Percentiles rank a stretch among this genome's conserved stretches.
These are phyloP conservation scores for Berkeleyomyces rouxiae DNA, from an alignment of 2,329 filamentous ascomycete species.

Conservation along the genomic window DNA sequence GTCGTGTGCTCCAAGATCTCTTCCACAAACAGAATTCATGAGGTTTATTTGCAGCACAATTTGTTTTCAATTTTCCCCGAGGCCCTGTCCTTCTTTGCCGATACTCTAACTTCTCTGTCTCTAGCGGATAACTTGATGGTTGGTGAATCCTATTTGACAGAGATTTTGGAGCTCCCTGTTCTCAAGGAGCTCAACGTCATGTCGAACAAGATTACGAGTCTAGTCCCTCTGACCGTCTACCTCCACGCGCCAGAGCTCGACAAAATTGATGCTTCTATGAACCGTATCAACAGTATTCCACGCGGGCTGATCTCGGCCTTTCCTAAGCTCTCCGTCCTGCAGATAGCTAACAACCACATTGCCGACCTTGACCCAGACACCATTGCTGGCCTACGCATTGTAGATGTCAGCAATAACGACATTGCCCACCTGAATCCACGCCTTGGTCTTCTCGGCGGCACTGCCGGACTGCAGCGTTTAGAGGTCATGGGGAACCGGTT, in stretches of 20 bases:
- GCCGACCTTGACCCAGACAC: conserved; percentile 54
- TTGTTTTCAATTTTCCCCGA: conserved; percentile 52
- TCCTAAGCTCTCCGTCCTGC: conserved; percentile 51
- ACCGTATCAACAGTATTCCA: conserved; percentile 60
- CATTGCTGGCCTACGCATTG: conserved; percentile 55
- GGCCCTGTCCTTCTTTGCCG: conserved; percentile 53
- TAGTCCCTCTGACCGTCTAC: conserved; percentile 47
- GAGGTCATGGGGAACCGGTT: conserved; percentile 78
- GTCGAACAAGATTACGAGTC: conserved; percentile 54
- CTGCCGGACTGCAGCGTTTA: conserved; percentile 42
- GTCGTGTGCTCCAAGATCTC: conserved; percentile 40
- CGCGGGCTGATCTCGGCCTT: conserved; percentile 44
- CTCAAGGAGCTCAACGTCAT: conserved; percentile 64
- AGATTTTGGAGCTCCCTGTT: conserved; percentile 50
- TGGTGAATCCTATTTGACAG: conserved; percentile 46
- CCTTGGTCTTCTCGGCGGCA: conserved; percentile 58
- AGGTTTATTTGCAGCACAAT: conserved; percentile 63
- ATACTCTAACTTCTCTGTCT: conserved; percentile 54
- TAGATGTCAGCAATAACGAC: conserved; percentile 74
- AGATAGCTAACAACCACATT: conserved; percentile 67
- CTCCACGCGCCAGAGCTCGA: conserved; percentile 60
- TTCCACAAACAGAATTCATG: conserved; percentile 32
- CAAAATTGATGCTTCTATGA: conserved; percentile 66
- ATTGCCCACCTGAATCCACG: conserved; percentile 67
- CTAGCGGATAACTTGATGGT: conserved; percentile 59